Evolutionary conservation across 2,329 filamentous ascomycete species (phyloP).

Genomic region (Aspergillus sclerotialis): DNA sequence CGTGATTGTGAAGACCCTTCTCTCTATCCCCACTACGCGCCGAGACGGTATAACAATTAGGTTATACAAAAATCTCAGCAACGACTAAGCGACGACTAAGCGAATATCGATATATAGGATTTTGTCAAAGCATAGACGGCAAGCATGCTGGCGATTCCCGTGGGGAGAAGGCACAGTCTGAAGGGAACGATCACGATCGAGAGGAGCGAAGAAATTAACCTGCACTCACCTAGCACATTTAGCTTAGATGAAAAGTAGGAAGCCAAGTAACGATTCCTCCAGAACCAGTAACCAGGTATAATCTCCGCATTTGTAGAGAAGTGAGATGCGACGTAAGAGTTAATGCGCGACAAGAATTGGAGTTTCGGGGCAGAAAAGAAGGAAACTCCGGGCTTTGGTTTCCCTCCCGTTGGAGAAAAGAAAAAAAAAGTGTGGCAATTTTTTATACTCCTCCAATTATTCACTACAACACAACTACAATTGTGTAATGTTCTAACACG

Average conservation of each 20-base stretch:
- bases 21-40: too few species aligned
- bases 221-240: conserved; percentile 16
- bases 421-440: too few species aligned
- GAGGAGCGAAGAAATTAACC: conserved; percentile 11
- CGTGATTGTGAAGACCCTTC: too few species aligned
- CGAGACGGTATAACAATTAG: too few species aligned
- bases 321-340: conserved; percentile 3
- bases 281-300: conserved; percentile 13
- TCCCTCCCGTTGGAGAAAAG: too few species aligned
- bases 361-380: conserved; percentile 12
- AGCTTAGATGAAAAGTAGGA: conserved; percentile 18
- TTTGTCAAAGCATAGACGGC: not conserved
- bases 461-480: too few species aligned
- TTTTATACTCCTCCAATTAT: too few species aligned
- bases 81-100: too few species aligned
- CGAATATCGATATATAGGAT: not conserved
- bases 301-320: conserved; percentile 11
- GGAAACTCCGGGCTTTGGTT: not conserved
- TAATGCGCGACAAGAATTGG: conserved; percentile 14
- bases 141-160: not conserved
- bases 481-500: too few species aligned
- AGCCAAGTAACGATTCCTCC: conserved; percentile 19
- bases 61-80: too few species aligned
- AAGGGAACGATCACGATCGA: conserved; percentile 8
- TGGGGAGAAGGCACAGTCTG: conserved; percentile 4